Base-by-base conservation (phyloP, 2,329 filamentous ascomycete species). In the Fusarium agapanthi region DNA sequence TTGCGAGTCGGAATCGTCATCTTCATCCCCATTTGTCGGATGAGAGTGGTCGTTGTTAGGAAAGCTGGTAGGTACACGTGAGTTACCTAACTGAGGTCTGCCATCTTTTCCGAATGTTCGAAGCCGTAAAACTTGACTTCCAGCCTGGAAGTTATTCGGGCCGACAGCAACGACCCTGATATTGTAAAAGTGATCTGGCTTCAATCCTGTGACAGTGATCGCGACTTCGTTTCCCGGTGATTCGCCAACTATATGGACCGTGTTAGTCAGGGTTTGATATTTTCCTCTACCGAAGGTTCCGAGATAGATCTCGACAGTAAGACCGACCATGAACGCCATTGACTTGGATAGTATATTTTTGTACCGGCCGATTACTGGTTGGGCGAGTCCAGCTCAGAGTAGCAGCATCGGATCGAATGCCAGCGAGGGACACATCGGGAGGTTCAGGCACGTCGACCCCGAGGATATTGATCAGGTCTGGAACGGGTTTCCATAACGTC, bases 151-250 rank as follows among this genome's bases (percentile, higher is more conserved):
- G 81, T 96, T 97, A 75, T 95, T 94, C 35, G 92, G 90, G 54
- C 95, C 97, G 60, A 98, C 92, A 43, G 95, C 94, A 75, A 98
- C 93, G 60, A 98, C 94, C 67, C 95, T 92, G 34, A 99, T 91
- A 73, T 97, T 97, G 83, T 98, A 98, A 78, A 95, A 97, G 77
- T 93, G 93, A 73, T 92, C 91, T 1, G 96, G 95, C 76, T 92
- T 91, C 13, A 99, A 86, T 43, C 95, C 94, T 37, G 93, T 95
- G 61, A 99, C 95, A 50, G 93, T 95, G 59, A 98, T 95, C n/a
- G 94, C 82, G 45, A 80, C 78, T 58, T 83, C 82, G 37, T 81
- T 81, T 34, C 81, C 81, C 13, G 80, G 91, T 48, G 95, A 94
- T 78, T 97, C 94, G 76, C 95, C 96, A 73, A 98, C 93, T 94